Base-by-base conservation (phyloP, 2,329 filamentous ascomycete species). In the Penicillium paneum region DNA sequence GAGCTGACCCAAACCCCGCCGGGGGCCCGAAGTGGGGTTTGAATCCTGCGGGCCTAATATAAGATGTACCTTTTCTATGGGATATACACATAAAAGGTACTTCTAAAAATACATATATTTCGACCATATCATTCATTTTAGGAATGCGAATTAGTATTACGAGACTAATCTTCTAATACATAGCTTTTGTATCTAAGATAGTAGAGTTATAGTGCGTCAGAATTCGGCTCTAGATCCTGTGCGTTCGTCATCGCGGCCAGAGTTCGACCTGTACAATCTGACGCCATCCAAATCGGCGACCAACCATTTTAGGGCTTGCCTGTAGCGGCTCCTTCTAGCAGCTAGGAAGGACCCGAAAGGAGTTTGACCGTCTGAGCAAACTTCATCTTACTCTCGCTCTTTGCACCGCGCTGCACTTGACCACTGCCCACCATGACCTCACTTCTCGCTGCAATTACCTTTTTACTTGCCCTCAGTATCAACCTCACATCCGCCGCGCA, bases 401-500 rank as follows among this genome's bases (percentile, higher is more conserved):
- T 12, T 42, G 13, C 40, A 17, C 40, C 24, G 12, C 29, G 40
- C 40, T 42, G 40, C 40, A 42, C 15, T 17, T 10, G 24, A 42
- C 15, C 24, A 11, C 24, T 42, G 21, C 29, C 24, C 21, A 42
- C 40, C 13, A 42, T 42, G 40, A 2, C 40, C 24, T 29, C 24
- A 15, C 5, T 26, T 12, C 24, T 42, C 15, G 39, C 11, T 12
- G 21, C 39, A 41, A 41, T 41, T 11, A 28, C 12, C 39, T 42
- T 26, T 24, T 24, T 42, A 8, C 1, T 29, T 42, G 40, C 21
- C 6, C 21, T 42, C 40, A 21, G 28, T 7, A 38, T 47, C 31
- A 35, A 47, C 31, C 44, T 38, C n/a, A 47, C 44, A 24, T 47
- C 32, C 21, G 44, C 44, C 21, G 44, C 44, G n/a, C 44, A 47